phyloP scores from a whole-genome alignment of 352 stramenopile genomes.

The Aphanomyces euteiches region DNA sequence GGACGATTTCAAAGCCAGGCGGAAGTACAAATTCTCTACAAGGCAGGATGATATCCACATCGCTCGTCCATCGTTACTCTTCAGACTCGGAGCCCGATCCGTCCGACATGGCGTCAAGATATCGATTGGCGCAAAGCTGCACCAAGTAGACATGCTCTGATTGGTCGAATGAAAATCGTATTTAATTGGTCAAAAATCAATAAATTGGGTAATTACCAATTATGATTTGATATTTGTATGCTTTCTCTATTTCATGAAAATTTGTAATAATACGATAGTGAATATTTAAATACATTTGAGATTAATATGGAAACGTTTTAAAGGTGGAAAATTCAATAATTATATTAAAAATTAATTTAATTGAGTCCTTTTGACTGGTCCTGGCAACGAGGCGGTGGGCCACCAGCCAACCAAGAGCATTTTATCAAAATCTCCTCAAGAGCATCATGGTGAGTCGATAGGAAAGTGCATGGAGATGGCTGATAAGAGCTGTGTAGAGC shows the following conservation, averaged over 20 bases:
- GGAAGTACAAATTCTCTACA: slow-evolving; percentile 31
- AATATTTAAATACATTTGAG: no score
- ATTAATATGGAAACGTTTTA: no score
- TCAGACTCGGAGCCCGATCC: slow-evolving; percentile 20
- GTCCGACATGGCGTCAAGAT: slow-evolving; percentile 26
- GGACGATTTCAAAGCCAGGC: slow-evolving; percentile 27
- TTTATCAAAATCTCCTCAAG: slow-evolving; percentile 29
- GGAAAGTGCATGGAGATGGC: no score
- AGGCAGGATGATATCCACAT: background rate
- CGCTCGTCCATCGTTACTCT: slow-evolving; percentile 13
- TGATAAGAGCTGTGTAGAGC: slow-evolving; percentile 20
- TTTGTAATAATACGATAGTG: no score
- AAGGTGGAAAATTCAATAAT: background rate
- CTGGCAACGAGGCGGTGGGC: background rate
- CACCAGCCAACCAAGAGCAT: slow-evolving; percentile 5
- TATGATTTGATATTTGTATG: no score
- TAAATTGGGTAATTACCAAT: no score
- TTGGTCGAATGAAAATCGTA: background rate
- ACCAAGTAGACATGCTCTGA: background rate
- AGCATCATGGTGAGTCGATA: slow-evolving; percentile 25
- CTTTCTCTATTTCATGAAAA: no score
- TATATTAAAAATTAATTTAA: slow-evolving; percentile 17
- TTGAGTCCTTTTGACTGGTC: slow-evolving; percentile 22
- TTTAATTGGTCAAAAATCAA: slow-evolving; percentile 24
- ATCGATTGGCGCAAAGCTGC: slow-evolving; percentile 27